Evolutionary conservation across 768 basidiomycete species (phyloP).

Genomic region (Amanita molliuscula): DNA sequence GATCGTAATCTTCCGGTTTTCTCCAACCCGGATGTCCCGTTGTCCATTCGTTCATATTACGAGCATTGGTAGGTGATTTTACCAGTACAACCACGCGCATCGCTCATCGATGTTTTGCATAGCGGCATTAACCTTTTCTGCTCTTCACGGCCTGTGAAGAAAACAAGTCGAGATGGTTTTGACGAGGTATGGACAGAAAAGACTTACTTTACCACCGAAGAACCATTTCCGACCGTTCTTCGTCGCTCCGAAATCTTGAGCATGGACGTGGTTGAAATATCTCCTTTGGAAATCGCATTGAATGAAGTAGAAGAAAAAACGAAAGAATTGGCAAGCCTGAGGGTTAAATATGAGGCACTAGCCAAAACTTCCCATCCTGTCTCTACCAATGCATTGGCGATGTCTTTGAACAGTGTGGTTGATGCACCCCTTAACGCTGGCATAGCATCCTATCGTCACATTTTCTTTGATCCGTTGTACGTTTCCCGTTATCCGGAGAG

Average conservation of each 20-base stretch:
- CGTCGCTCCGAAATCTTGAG: slow-evolving; percentile 80
- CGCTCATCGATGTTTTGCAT: not conserved
- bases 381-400: slow-evolving; percentile 73
- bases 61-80: slow-evolving; percentile 55
- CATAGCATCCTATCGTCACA: slow-evolving; percentile 64
- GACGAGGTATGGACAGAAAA: slow-evolving; percentile 87
- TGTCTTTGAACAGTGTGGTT: slow-evolving; percentile 79
- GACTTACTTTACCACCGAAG: slow-evolving; percentile 78
- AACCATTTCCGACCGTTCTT: slow-evolving; percentile 85
- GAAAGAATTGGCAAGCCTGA: slow-evolving; percentile 60
- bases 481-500: slow-evolving; percentile 58
- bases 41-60: slow-evolving; percentile 75
- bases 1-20: slow-evolving; percentile 71
- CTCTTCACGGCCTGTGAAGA: slow-evolving; percentile 58
- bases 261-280: slow-evolving; percentile 62
- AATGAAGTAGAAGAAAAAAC: slow-evolving; percentile 75
- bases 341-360: slow-evolving; percentile 65
- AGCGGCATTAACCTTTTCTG: slow-evolving; percentile 84
- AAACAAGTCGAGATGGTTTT: slow-evolving; percentile 47
- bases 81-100: not conserved
- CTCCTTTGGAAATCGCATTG: slow-evolving; percentile 77
- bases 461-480: slow-evolving; percentile 69
- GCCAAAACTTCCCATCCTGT: slow-evolving; percentile 66
- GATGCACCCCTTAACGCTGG: slow-evolving; percentile 77
- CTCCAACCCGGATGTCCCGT: slow-evolving; percentile 73